Evolutionary conservation across 169 alveolate genomes (phyloP), one percentile per base, ranked within the genome.

Genomic region (Theileria luwenshuni): DNA sequence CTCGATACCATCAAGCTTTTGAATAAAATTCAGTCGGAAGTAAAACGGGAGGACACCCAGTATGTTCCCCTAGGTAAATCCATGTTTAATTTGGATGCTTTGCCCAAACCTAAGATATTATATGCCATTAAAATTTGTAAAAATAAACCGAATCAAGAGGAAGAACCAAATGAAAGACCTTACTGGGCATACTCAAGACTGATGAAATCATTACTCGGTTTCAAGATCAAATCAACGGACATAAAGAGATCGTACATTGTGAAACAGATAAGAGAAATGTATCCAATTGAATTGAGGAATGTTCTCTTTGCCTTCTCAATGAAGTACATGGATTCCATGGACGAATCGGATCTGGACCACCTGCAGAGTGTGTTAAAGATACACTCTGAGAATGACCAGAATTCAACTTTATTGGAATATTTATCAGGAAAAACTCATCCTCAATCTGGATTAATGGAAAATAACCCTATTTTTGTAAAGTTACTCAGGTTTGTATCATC

Each of bases 271-370:
- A 33, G 0, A 43, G 5, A 47, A n/a, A 35, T 47, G n/a, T 51
- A 47, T 23, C 83, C 83, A 19, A 19, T 79, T 17, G 87, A 79
- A 28, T 58, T 79, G 28, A 62, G 77, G 15, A n/a, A 33, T 13
- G 52, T 79, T 25, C 65, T 79, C 3, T 79, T 38, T 48, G 60
- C 59, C 51, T 79, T 79, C 52, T 41, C 63, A 10, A 17, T 12
- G 52, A 60, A 30, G 12, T 38, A 79, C 52, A 27, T 70, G 41
- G 60, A 63, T 30, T 25, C 38, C 6, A 61, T 79, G 76, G 3
- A 3, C 23, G 27, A 17, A 19, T 58, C 54, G 0, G 83, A 77
- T 0, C 43, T 79, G 28, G 12, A 13, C 15, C 77, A 71, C 27
- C 6, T 79, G n/a, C 47, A 21, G 27, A 13, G 21, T 7, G 3